Evolutionary conservation across 371 early-diverging fungal genomes (phyloP).

Genomic region (Rhizopus stolonifer): DNA sequence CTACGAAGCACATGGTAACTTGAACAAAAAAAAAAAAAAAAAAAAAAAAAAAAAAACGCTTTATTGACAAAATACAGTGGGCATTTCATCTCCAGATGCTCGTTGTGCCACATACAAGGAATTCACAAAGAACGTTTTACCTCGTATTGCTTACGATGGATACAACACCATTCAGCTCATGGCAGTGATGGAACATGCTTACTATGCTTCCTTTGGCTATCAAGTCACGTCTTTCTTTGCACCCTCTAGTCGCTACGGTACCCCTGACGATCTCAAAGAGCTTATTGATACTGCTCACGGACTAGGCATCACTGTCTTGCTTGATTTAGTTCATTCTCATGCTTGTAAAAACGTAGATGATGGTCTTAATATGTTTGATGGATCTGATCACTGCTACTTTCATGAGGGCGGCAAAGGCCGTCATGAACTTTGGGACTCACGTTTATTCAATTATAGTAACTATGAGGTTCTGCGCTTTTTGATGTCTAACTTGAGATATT

Average conservation of each 20-base stretch:
- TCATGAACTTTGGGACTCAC: constrained; percentile 93
- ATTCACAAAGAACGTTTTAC: constrained; percentile 85
- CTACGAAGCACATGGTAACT: constrained; percentile 88
- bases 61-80: too few relatives aligned
- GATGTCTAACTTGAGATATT: constrained; percentile 91
- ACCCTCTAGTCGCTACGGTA: constrained; percentile 87
- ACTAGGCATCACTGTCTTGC: constrained; percentile 82
- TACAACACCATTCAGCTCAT: constrained; percentile 96
- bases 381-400: constrained; percentile 94
- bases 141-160: constrained; percentile 83
- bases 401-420: constrained; percentile 85
- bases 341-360: constrained; percentile 93
- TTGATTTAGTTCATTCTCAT: constrained; percentile 97
- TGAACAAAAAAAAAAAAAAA: too few relatives aligned
- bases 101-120: constrained; percentile 84
- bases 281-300: constrained; percentile 93
- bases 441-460: constrained; percentile 91
- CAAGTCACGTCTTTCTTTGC: constrained; percentile 97
- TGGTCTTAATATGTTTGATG: constrained; percentile 94
- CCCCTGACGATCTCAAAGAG: constrained; percentile 87
- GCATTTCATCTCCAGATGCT: constrained; percentile 86
- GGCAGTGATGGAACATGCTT: constrained; percentile 99
- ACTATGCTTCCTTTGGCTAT: constrained; percentile 97
- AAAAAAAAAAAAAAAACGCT: too few relatives aligned
- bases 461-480: constrained; percentile 91